phyloP scores from a whole-genome alignment of 148 eudicot species.

The Gaultheria prostrata region DNA sequence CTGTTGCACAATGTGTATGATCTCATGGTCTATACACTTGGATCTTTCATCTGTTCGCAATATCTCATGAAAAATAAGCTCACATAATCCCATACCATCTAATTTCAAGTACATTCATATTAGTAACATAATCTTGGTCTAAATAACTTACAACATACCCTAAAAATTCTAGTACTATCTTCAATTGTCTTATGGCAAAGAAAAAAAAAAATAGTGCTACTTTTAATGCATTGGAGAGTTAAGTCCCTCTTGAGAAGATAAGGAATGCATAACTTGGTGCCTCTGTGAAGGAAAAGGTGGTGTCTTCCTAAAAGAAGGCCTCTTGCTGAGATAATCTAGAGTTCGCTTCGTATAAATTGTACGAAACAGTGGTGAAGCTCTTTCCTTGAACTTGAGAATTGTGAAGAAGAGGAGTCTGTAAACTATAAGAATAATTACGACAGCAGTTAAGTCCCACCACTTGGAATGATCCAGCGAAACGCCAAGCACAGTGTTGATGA shows the following conservation, averaged over 20 bases:
- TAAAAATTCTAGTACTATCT: background rate
- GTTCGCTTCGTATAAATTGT: conserved; percentile 51
- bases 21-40: background rate
- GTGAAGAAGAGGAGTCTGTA: conserved; percentile 58
- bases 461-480: conserved; percentile 58
- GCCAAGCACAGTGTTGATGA: conserved; percentile 45
- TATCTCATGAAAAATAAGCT: background rate
- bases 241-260: conserved; percentile 88
- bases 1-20: background rate
- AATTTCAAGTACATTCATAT: background rate
- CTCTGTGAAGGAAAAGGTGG: conserved; percentile 57
- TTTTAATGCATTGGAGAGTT: conserved; percentile 61
- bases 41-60: background rate
- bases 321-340: conserved; percentile 47
- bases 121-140: background rate
- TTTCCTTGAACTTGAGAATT: conserved; percentile 67
- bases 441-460: conserved; percentile 69
- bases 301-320: conserved; percentile 64
- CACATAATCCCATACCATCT: background rate
- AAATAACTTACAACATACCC: background rate
- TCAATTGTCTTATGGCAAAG: background rate
- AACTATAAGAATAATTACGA: conserved; percentile 40
- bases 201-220: background rate
- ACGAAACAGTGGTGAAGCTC: conserved; percentile 53
- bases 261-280: conserved; percentile 52